These are phyloP conservation scores for Fusarium verrucosum DNA, from an alignment of 2,329 filamentous ascomycete genomes.

Conservation along the genomic window DNA sequence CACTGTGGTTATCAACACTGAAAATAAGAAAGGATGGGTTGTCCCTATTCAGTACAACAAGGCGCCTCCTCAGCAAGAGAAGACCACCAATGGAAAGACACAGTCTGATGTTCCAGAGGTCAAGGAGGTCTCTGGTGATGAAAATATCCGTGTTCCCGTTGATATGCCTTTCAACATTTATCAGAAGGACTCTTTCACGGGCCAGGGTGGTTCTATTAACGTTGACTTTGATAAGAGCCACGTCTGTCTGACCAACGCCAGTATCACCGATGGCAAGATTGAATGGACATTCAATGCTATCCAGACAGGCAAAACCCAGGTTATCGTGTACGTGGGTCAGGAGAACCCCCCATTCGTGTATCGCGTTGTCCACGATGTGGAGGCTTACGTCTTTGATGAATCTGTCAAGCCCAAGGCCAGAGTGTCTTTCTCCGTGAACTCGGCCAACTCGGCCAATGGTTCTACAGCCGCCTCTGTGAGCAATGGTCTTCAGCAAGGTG, in stretches of 20 bases:
- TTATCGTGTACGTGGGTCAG: conserved; percentile 49
- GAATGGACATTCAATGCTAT: conserved; percentile 9
- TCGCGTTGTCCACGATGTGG: conserved; percentile 35
- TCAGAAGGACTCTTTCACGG: conserved; percentile 11
- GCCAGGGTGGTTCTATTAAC: conserved; percentile 9
- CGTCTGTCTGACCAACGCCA: neutral
- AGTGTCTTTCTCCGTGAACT: conserved; percentile 1
- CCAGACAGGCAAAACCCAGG: conserved; percentile 5
- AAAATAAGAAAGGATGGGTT: conserved; percentile 19
- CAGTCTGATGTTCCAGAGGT: conserved; percentile 4
- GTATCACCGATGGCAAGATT: conserved; percentile 10
- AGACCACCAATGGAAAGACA: neutral
- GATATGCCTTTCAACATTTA: conserved; percentile 5
- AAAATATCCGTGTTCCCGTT: neutral
- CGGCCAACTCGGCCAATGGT: neutral
- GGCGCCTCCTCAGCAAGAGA: neutral
- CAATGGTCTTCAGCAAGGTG: neutral
- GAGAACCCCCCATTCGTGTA: conserved; percentile 53
- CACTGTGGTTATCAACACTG: conserved; percentile 21
- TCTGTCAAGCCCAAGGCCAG: neutral
- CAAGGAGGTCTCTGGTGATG: conserved; percentile 1
- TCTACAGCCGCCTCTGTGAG: neutral
- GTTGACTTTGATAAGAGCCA: conserved; percentile 14
- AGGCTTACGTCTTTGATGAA: neutral
- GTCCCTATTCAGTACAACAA: conserved; percentile 6